Base-by-base conservation (phyloP, 2,329 filamentous ascomycete genomes). In the Tolypocladium tundrense region DNA sequence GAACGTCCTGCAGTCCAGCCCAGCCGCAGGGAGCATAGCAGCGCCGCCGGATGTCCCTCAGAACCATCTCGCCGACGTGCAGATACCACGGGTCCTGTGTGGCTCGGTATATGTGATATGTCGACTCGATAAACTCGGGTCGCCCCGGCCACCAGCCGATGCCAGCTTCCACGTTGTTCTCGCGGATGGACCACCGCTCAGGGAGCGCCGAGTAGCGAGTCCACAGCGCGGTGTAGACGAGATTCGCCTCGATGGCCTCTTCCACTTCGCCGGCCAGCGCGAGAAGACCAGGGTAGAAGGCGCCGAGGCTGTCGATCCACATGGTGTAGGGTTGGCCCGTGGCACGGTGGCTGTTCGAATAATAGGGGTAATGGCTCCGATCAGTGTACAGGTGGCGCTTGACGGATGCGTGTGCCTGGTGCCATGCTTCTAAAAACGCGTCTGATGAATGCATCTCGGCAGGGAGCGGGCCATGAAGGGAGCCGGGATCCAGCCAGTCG, bases 21-120 rank as follows among this genome's bases (percentile, higher is more conserved):
- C 93, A 97, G 45, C 94, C 94, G 66, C 94, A 99, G 61, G 84
- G 82, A 0, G 91, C 91, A 84, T 90, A 91, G 73, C 94, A 99
- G 57, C 93, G 84, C 54, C 90, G 81, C 66, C 88, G 87, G 66
- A 99, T 91, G 68, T 99, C 94, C 59, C 85, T 83, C 57, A 97
- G 78, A 0, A 91, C 87, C 94, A 99, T 99, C 71, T 99, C 94
- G 35, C 92, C 94, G 24, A 96, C 89, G 69, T 97, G 88, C 5
- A 97, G 78, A 72, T 97, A 97, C 92, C 93, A 99, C 0, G 92
- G 92, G 70, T 99, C 94, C 65, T 87, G 84, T 0, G 94, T 97
- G 2, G 93, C 92, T 55, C 89, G 87, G 70, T 95, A 97, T n/a
- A 99, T 78, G 68, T 97, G 90, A 73, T 96, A 99, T 0, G 90